phyloP scores from a whole-genome alignment of 768 basidiomycete genomes.

The Tulasnella sp. region DNA sequence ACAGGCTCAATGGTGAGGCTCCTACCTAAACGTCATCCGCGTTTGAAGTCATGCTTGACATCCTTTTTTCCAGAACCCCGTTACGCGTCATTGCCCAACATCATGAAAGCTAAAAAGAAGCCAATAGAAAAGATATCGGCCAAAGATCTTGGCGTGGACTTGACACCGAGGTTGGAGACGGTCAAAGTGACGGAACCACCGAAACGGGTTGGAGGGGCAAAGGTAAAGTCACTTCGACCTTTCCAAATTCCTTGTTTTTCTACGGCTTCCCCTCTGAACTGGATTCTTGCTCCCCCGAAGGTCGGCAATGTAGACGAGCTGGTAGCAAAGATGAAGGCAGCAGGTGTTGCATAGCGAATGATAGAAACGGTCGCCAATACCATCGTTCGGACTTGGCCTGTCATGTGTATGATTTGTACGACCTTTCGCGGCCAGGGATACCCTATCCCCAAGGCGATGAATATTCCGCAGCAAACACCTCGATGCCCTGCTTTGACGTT shows the following conservation, averaged over 20 bases:
- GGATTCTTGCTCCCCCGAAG: constrained; percentile 26
- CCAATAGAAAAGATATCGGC: constrained; percentile 74
- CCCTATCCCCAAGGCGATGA: no score
- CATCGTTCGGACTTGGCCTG: no score
- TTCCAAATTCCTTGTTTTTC: not conserved
- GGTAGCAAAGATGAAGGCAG: constrained; percentile 79
- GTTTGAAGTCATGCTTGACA: not conserved
- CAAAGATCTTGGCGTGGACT: constrained; percentile 72
- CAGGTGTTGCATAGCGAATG: constrained; percentile 37
- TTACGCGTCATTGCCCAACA: constrained; percentile 93
- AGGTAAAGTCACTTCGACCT: constrained; percentile 41
- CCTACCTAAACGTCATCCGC: not conserved
- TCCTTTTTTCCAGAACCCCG: constrained; percentile 58
- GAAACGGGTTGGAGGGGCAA: constrained; percentile 81
- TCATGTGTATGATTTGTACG: no score
- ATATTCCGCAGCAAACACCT: no score
- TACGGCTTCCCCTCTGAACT: not conserved
- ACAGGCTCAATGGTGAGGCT: constrained; percentile 58
- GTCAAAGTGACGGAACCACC: constrained; percentile 85
- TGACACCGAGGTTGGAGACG: constrained; percentile 72
- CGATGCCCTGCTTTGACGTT: no score
- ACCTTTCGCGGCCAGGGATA: no score
- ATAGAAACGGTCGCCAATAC: not conserved
- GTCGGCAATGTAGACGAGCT: constrained; percentile 83
- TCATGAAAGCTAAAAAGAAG: constrained; percentile 99